Evolutionary conservation across 441 rosid genomes (phyloP), one percentile per base, ranked within the genome.

Genomic region (Populus tomentosa): DNA sequence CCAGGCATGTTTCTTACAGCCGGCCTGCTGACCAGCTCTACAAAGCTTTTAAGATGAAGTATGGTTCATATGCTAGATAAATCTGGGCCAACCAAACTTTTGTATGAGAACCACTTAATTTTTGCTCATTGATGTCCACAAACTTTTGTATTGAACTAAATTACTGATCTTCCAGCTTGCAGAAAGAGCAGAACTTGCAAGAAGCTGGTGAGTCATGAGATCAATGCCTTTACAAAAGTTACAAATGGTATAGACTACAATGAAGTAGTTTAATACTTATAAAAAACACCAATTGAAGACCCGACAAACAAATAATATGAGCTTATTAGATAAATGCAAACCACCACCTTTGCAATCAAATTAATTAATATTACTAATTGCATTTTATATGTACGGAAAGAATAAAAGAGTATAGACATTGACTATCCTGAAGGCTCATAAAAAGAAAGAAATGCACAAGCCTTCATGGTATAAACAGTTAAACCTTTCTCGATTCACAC

Each of bases 401-500:
- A 50, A 50, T 16, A 50, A 50, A 50, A 50, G 20, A 50, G 20
- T 1, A 50, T 50, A 14, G 56, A 50, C 56, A 50, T 50, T 50
- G 56, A 50, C 56, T 50, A 5, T 50, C 56, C 56, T 50, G 56
- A 50, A 14, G 18, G 46, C 75, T 68, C 46, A 7, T 64, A 77
- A 8, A 36, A 65, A 64, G 30, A 23, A 67, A 21, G 62, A 30
- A 10, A 28, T 13, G 70, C 35, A 65, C n/a, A 42, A 59, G 70
- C 67, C 64, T 75, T 42, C 64, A 73, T 40, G 46, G 65, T 18
- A 79, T 5, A 73, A 74, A 13, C 42, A 72, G 46, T 70, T 63
- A 78, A 78, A 95, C 98, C 90, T 95, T 83, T 93, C 94, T 61
- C 97, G 86, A 64, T 95, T 85, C 14, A 95, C 89, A 68, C 97